Evolutionary conservation across 129 eudicot species (phyloP).

Genomic region (Sambucus nigra): DNA sequence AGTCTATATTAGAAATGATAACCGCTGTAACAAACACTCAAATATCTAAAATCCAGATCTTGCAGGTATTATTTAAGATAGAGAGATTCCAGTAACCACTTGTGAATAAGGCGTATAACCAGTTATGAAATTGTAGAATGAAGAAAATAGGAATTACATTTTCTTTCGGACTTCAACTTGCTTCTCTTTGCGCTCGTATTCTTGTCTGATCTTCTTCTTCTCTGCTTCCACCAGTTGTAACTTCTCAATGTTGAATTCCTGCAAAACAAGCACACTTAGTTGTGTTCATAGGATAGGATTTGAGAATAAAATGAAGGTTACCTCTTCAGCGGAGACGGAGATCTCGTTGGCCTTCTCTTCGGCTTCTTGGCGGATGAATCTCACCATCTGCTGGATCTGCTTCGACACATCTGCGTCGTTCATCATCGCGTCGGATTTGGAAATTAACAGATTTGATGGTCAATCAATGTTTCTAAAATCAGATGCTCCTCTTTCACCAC

Average conservation of each 20-base stretch:
- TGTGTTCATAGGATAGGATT: neutral
- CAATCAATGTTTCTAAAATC: too few relatives aligned
- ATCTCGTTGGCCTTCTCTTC: conserved; percentile 98
- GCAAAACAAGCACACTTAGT: neutral
- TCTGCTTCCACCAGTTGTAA: conserved; percentile 91
- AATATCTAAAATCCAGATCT: too few relatives aligned
- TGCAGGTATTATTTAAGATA: too few relatives aligned
- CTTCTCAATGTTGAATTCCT: conserved; percentile 92
- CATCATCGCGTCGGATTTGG: conserved; percentile 32
- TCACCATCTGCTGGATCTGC: conserved; percentile 99
- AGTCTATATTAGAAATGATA: too few relatives aligned
- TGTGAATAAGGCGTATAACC: neutral
- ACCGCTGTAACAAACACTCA: too few relatives aligned
- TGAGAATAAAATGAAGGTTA: conserved; percentile 3
- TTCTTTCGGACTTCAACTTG: conserved; percentile 85
- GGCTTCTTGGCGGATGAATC: conserved; percentile 96
- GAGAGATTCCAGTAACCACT: too few relatives aligned
- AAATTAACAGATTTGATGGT: neutral
- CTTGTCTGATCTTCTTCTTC: conserved; percentile 96
- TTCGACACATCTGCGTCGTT: conserved; percentile 69
- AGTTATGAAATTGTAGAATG: neutral
- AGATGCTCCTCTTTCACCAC: neutral
- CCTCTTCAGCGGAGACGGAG: conserved; percentile 95
- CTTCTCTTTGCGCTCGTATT: conserved; percentile 91
- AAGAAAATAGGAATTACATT: conserved; percentile 42